Percentiles rank a stretch among this genome's conserved stretches.
phyloP scores from a whole-genome alignment of 2,329 filamentous ascomycete genomes.

The Huntiella decipiens region DNA sequence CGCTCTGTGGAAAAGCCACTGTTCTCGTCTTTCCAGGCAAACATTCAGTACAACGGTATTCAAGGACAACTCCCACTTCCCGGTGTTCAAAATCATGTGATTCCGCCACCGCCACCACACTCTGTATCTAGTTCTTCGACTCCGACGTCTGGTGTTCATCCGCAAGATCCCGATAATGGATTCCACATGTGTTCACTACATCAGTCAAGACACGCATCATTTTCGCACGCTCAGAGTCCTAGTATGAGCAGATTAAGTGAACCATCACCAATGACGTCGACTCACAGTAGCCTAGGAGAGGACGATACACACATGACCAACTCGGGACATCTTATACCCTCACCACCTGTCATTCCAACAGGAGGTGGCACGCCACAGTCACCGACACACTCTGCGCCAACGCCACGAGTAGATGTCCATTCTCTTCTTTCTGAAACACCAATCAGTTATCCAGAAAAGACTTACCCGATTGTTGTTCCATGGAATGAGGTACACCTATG shows the following conservation, averaged over 20 bases:
- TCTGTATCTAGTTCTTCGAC: no score
- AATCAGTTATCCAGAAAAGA: constrained; percentile 4
- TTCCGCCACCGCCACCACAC: background rate
- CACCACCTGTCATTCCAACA: constrained; percentile 4
- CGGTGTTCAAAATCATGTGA: background rate
- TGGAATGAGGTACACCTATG: constrained; percentile 4
- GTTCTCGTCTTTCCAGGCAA: constrained; percentile 9
- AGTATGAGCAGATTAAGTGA: constrained; percentile 2
- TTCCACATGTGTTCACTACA: background rate
- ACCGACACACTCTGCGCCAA: constrained; percentile 13
- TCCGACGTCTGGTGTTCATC: no score
- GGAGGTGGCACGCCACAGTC: background rate
- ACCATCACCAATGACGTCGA: constrained; percentile 23
- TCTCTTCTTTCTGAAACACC: constrained; percentile 39
- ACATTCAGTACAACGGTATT: background rate
- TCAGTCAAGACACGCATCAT: constrained; percentile 4
- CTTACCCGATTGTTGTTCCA: constrained; percentile 2
- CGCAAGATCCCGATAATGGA: no score
- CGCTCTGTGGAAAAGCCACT: background rate
- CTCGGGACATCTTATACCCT: constrained; percentile 12
- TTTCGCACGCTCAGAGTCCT: constrained; percentile 3
- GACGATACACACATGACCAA: constrained; percentile 16
- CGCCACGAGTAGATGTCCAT: constrained; percentile 38
- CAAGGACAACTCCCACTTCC: background rate
- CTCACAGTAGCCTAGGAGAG: constrained; percentile 22